phyloP scores from a whole-genome alignment of 179 eudicot species.

The Monotropa hypopitys region DNA sequence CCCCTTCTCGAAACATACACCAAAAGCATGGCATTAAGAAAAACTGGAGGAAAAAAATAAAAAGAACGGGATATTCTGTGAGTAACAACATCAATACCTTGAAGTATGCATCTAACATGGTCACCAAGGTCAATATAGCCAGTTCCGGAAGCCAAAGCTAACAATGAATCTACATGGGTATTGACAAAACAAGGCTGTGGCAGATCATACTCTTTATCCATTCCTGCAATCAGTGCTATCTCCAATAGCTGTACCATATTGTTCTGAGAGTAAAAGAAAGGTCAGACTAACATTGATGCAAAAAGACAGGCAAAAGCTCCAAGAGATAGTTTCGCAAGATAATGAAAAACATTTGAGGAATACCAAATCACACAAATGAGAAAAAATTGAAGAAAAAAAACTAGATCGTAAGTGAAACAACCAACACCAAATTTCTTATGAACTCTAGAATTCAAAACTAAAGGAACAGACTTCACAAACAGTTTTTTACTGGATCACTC shows the following conservation, averaged over 20 bases:
- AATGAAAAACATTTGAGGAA: background rate
- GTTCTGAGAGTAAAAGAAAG: constrained; percentile 27
- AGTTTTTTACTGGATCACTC: constrained; percentile 11
- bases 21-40: background rate
- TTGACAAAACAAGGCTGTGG: constrained; percentile 30
- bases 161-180: constrained; percentile 36
- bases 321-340: background rate
- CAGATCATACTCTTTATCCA: constrained; percentile 44
- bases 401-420: background rate
- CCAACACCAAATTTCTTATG: background rate
- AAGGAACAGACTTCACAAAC: background rate
- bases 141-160: constrained; percentile 19
- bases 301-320: background rate
- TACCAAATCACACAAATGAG: background rate
- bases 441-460: background rate
- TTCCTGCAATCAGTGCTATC: constrained; percentile 44
- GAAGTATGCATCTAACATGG: constrained; percentile 41
- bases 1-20: constrained; percentile 32
- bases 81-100: constrained; percentile 38
- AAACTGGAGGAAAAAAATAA: background rate
- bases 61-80: background rate
- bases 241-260: constrained; percentile 61
- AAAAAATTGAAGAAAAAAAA: background rate
- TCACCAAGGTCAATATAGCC: constrained; percentile 28
- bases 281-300: background rate